These are phyloP conservation scores for Mycena filopes DNA, from an alignment of 768 basidiomycete species.

Conservation along the genomic window DNA sequence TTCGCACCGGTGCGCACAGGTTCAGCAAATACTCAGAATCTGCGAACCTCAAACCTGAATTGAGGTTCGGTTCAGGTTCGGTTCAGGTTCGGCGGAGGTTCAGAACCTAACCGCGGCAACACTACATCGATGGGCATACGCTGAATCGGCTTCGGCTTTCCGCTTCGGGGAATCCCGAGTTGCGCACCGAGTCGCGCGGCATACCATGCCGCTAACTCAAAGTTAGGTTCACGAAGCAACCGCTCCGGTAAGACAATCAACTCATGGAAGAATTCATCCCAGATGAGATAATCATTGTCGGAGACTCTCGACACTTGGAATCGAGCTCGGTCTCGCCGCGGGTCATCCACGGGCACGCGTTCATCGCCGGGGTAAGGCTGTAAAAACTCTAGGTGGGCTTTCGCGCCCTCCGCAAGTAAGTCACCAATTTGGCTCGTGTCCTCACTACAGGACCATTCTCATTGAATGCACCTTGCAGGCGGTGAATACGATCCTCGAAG, in stretches of 20 bases:
- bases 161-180: too few relatives aligned
- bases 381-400: not conserved
- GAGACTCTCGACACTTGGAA: not conserved
- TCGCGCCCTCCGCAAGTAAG: not conserved
- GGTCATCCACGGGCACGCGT: not conserved
- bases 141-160: too few relatives aligned
- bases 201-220: not conserved
- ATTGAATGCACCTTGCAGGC: too few relatives aligned
- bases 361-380: conserved; percentile 5
- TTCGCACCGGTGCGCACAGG: too few relatives aligned
- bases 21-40: too few relatives aligned
- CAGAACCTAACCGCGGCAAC: too few relatives aligned
- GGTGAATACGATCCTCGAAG: not conserved
- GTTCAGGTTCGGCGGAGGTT: too few relatives aligned
- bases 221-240: not conserved
- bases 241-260: not conserved
- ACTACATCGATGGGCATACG: too few relatives aligned
- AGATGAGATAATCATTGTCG: not conserved
- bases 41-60: too few relatives aligned
- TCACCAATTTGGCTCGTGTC: not conserved
- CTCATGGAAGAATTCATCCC: not conserved
- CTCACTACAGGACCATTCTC: not conserved
- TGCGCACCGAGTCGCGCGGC: not conserved
- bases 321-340: not conserved
- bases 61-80: too few relatives aligned